Evolutionary conservation across 148 eudicot species (phyloP).

Genomic region (Nepenthes mirabilis): DNA sequence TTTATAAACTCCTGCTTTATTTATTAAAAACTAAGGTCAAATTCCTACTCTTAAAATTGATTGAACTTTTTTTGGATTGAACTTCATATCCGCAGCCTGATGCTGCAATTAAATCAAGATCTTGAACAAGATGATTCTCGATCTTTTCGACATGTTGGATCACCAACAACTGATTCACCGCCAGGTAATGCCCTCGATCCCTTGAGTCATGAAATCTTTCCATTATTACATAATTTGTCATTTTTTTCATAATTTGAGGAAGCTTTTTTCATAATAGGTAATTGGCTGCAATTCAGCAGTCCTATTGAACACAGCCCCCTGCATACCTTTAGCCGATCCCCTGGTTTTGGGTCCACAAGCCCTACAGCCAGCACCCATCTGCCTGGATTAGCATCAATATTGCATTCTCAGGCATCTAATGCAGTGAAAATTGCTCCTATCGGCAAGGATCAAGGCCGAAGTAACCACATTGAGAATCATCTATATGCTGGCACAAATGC

Average conservation of each 20-base stretch:
- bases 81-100: constrained; percentile 30
- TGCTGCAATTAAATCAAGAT: constrained; percentile 70
- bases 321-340: constrained; percentile 41
- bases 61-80: neutral
- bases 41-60: neutral
- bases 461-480: constrained; percentile 25
- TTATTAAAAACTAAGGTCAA: neutral
- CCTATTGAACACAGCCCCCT: constrained; percentile 42
- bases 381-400: constrained; percentile 53
- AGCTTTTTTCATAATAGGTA: constrained; percentile 29
- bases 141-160: constrained; percentile 42
- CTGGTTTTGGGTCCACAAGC: constrained; percentile 35
- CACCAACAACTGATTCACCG: constrained; percentile 55
- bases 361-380: constrained; percentile 36
- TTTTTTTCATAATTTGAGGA: constrained; percentile 2
- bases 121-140: constrained; percentile 59
- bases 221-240: neutral
- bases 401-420: constrained; percentile 41
- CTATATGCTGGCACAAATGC: constrained; percentile 20
- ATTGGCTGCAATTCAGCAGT: constrained; percentile 58
- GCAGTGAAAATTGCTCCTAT: constrained; percentile 52
- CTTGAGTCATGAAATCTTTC: neutral
- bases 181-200: constrained; percentile 36
- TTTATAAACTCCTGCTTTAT: neutral
- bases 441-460: constrained; percentile 47